These are phyloP conservation scores for Pyrenophora teres DNA, from an alignment of 2,329 filamentous ascomycete species.

Conservation along the genomic window DNA sequence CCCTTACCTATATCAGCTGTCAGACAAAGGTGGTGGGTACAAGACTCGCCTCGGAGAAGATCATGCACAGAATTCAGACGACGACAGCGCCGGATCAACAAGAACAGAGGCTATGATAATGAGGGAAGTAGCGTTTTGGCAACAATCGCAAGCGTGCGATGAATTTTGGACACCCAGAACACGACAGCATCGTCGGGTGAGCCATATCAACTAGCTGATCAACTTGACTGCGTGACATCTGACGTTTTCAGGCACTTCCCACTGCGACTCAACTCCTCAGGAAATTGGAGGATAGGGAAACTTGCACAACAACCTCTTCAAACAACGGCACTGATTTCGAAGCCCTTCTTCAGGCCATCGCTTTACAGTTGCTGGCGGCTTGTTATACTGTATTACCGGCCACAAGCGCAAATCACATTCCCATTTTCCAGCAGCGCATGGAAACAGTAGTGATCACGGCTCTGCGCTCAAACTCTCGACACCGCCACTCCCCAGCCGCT, in stretches of 20 bases:
- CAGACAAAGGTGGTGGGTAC: constrained; percentile 7
- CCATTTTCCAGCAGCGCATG: constrained; percentile 16
- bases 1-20: constrained; percentile 12
- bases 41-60: constrained; percentile 3
- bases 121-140: constrained; percentile 26
- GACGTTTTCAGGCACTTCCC: constrained; percentile 8
- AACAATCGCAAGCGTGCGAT: constrained; percentile 20
- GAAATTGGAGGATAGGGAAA: constrained; percentile 1
- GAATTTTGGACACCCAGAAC: constrained; percentile 16
- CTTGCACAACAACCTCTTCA: not conserved
- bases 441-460: constrained; percentile 15
- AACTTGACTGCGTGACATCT: not conserved
- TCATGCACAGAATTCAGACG: not conserved
- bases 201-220: not conserved
- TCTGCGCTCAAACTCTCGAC: constrained; percentile 23
- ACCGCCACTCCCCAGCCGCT: constrained; percentile 30
- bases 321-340: constrained; percentile 13
- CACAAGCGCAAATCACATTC: constrained; percentile 15
- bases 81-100: not conserved
- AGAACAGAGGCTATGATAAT: constrained; percentile 19
- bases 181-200: constrained; percentile 11
- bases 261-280: constrained; percentile 7
- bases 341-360: constrained; percentile 23
- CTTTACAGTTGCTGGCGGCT: constrained; percentile 31
- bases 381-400: constrained; percentile 27